Percentiles rank a stretch among this genome's conserved stretches.
These are phyloP conservation scores for Aspergillus cristatus DNA, from an alignment of 495 filamentous ascomycete genomes.

Conservation along the genomic window DNA sequence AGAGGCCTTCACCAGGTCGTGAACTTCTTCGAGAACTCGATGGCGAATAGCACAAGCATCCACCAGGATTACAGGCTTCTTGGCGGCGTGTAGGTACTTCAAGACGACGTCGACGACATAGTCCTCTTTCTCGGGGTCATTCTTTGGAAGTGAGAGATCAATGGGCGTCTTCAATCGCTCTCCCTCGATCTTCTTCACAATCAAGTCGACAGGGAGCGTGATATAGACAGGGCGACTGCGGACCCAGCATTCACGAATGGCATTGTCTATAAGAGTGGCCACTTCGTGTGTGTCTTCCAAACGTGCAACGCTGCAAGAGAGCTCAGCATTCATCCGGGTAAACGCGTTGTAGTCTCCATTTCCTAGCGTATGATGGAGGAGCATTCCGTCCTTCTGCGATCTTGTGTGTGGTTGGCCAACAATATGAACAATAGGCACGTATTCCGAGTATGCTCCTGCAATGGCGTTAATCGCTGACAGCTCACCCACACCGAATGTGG, in stretches of 20 bases:
- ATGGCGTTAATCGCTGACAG: slow-evolving; percentile 60
- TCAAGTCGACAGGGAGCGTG: slow-evolving; percentile 78
- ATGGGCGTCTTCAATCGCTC: slow-evolving; percentile 58
- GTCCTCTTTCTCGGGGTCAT: slow-evolving; percentile 66
- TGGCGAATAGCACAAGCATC: slow-evolving; percentile 90
- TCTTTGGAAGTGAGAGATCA: slow-evolving; percentile 52
- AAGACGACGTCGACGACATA: slow-evolving; percentile 76
- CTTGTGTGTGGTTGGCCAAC: slow-evolving; percentile 49
- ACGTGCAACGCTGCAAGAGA: slow-evolving; percentile 61
- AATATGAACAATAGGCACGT: slow-evolving; percentile 54
- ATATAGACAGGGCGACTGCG: slow-evolving; percentile 74
- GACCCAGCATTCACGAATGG: slow-evolving; percentile 69
- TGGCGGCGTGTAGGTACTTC: slow-evolving; percentile 65
- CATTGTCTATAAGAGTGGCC: slow-evolving; percentile 67
- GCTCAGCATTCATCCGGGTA: slow-evolving; percentile 60
- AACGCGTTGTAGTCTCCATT: slow-evolving; percentile 90
- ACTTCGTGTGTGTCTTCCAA: slow-evolving; percentile 62
- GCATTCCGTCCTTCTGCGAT: slow-evolving; percentile 44
- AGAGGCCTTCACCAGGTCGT: slow-evolving; percentile 67
- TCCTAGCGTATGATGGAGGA: slow-evolving; percentile 91
- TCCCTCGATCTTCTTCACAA: slow-evolving; percentile 69
- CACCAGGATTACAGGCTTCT: slow-evolving; percentile 72
- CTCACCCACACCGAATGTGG: slow-evolving; percentile 65
- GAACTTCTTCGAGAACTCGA: slow-evolving; percentile 62
- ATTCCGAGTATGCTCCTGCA: slow-evolving; percentile 55